A percentile compares a stretch with the other conserved stretches of the same genome.
These are phyloP conservation scores for Gracilariopsis chorda DNA, from an alignment of 23 red algal species.

Conservation along the genomic window DNA sequence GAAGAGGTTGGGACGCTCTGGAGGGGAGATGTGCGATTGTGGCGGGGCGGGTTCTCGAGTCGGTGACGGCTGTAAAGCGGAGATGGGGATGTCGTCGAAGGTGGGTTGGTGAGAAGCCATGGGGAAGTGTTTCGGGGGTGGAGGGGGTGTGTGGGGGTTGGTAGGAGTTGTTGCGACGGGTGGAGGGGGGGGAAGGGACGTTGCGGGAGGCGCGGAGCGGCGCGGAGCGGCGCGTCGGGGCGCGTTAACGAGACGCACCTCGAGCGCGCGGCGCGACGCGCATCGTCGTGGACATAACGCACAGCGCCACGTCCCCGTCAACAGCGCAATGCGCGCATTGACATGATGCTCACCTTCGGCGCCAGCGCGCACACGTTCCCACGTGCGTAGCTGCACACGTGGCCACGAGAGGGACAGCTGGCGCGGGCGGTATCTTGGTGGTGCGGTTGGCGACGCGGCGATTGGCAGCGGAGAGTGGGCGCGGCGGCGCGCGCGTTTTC, in stretches of 20 bases:
- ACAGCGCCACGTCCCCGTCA: no score
- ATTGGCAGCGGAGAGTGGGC: no score
- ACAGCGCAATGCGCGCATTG: no score
- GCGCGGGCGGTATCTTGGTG: no score
- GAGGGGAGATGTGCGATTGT: not conserved
- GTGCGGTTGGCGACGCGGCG: no score
- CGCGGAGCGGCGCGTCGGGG: not conserved
- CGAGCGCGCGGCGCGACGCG: not conserved
- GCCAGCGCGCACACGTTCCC: no score
- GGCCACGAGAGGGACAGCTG: no score
- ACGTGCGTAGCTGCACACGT: no score
- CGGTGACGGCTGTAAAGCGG: slow-evolving; percentile 3
- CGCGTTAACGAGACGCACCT: not conserved
- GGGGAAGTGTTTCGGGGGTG: not conserved
- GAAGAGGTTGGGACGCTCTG: slow-evolving; percentile 67
- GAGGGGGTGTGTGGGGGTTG: not conserved
- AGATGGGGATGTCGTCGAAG: not conserved
- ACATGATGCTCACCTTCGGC: no score
- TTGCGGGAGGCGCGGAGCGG: not conserved
- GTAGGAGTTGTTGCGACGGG: not conserved
- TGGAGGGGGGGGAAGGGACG: not conserved
- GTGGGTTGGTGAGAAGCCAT: not conserved
- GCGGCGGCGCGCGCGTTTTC: no score
- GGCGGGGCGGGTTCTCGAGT: not conserved
- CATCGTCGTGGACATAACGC: not conserved